A percentile compares a stretch with the other conserved stretches of the same genome.
Conservation (phyloP, 257 asterid species). For the Anisodus acutangulus region DNA sequence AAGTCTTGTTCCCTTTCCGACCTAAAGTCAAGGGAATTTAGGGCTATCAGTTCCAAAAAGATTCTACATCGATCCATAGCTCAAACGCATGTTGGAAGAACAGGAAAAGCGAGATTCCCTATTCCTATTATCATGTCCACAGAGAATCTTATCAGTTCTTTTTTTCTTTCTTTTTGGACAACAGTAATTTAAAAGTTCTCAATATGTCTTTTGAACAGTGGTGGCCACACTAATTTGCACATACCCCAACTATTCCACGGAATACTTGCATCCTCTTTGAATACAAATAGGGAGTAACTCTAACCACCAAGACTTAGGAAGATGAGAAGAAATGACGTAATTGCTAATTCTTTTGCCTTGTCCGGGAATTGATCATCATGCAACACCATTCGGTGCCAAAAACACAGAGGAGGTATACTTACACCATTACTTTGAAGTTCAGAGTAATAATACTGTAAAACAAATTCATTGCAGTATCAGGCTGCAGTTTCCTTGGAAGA, state of each 20-base stretch:
- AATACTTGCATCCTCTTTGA: not conserved
- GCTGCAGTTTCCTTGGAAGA: not conserved
- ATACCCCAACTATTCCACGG: not conserved
- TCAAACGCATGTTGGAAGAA: not conserved
- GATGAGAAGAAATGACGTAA: not conserved
- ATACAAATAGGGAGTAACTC: not conserved
- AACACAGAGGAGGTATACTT: not conserved
- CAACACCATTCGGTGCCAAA: not conserved
- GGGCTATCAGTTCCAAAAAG: no score
- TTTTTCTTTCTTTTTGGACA: not conserved
- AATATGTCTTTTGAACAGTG: not conserved
- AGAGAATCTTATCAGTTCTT: not conserved
- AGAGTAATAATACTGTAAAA: not conserved
- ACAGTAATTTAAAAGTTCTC: not conserved
- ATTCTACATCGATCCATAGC: no score
- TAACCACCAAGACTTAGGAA: not conserved
- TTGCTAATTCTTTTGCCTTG: not conserved
- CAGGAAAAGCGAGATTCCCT: not conserved
- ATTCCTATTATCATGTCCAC: not conserved
- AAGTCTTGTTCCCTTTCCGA: no score
- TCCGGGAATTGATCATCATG: not conserved
- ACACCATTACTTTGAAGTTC: not conserved
- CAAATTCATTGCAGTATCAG: not conserved
- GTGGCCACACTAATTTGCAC: constrained; percentile 6
- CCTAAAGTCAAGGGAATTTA: no score